A percentile compares a stretch with the other conserved stretches of the same genome.
Evolutionary conservation across 2,329 filamentous ascomycete species (phyloP).

Genomic region (Beauveria caledonica): DNA sequence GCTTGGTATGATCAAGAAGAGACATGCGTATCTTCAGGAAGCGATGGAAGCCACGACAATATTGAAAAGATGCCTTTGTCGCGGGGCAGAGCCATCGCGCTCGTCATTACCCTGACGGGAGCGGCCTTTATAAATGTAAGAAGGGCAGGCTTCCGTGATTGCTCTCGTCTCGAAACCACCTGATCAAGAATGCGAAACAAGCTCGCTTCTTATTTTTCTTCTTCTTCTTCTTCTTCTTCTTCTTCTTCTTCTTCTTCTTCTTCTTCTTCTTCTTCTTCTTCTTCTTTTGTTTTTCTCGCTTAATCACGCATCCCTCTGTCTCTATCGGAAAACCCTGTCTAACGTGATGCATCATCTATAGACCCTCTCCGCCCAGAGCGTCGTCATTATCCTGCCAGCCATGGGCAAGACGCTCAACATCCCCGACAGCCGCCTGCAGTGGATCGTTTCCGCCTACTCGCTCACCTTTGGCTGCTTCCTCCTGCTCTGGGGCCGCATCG

Average conservation of each 20-base stretch:
- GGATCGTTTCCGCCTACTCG: constrained; percentile 59
- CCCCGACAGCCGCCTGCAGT: constrained; percentile 52
- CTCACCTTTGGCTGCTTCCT: constrained; percentile 61
- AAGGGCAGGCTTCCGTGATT: neutral
- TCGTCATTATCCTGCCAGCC: constrained; percentile 55
- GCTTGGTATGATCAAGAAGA: neutral
- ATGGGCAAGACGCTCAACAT: constrained; percentile 49
- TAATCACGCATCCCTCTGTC: too few species aligned
- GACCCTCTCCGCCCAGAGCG: constrained; percentile 50
- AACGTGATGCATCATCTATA: constrained; percentile 22
- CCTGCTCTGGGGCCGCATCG: constrained; percentile 58
- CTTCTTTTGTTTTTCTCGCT: too few species aligned
- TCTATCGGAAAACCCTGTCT: neutral
- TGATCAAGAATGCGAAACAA: neutral
- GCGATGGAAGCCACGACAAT: constrained; percentile 13
- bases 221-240: too few species aligned
- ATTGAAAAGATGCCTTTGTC: constrained; percentile 30
- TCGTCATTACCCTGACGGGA: constrained; percentile 46
- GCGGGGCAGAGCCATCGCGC: constrained; percentile 43
- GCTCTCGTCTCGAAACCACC: constrained; percentile 3
- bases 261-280: neutral
- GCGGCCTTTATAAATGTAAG: constrained; percentile 48
- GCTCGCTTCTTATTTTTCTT: neutral
- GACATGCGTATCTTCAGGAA: neutral
- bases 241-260: too few species aligned